Evolutionary conservation across 202 grass and related monocot genomes (phyloP).

Genomic region (Setaria viridis): DNA sequence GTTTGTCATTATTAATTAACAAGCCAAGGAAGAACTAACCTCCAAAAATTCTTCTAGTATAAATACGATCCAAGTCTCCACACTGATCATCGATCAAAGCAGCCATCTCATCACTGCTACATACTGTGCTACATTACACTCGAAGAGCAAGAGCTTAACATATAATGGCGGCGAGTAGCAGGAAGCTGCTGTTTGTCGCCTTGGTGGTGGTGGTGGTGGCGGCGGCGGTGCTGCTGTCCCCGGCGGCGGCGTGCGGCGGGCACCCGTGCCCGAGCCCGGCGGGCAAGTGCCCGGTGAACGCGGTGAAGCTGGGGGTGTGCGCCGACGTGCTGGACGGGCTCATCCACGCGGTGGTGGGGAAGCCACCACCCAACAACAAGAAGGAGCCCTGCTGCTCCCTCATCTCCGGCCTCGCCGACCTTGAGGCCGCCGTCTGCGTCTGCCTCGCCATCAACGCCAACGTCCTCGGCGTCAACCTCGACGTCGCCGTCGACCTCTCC

Average conservation of each 20-base stretch:
- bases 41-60: no score
- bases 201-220: not conserved
- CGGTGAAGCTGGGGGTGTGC: slow-evolving; percentile 62
- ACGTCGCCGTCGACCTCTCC: slow-evolving; percentile 54
- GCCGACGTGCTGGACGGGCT: slow-evolving; percentile 37
- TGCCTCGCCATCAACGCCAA: slow-evolving; percentile 74
- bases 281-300: slow-evolving; percentile 64
- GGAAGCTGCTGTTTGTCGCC: no score
- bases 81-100: no score
- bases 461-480: slow-evolving; percentile 52
- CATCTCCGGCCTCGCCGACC: slow-evolving; percentile 53
- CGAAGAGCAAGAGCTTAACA: no score
- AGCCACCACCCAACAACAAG: slow-evolving; percentile 37
- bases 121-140: no score
- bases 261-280: slow-evolving; percentile 38
- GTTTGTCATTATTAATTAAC: no score
- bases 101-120: no score
- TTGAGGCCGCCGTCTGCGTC: slow-evolving; percentile 60
- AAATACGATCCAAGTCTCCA: no score
- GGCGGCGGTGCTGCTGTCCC: slow-evolving; percentile 25
- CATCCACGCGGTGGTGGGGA: slow-evolving; percentile 43
- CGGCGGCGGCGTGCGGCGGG: slow-evolving; percentile 22
- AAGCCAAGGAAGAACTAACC: no score
- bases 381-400: slow-evolving; percentile 67
- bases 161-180: no score